Evolutionary conservation across 306 rosid genomes (phyloP), one percentile per base, ranked within the genome.

Genomic region (Prunus fruticosa): DNA sequence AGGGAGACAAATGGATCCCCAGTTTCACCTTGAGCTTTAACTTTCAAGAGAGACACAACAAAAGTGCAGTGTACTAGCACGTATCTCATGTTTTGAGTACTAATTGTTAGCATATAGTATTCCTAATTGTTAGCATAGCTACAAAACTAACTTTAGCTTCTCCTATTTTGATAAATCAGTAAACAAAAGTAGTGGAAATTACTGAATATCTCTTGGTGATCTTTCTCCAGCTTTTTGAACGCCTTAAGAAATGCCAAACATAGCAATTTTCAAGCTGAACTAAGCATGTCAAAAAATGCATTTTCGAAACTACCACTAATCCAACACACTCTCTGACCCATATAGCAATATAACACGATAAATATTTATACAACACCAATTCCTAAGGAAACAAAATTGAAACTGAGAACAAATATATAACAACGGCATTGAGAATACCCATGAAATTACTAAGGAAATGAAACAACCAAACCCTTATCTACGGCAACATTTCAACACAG

Each of bases 1-100:
- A 11, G 58, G 57, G 34, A 18, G 27, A 18, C n/a, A 22, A 14
- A 23, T 34, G 49, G 23, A 0, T 41, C 66, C 58, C 20, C 23
- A 25, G 32, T 64, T 79, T 66, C 54, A 75, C 62, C 67, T 53
- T 69, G 70, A 22, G 60, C 57, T 69, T 73, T 58, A 71, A 70
- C 63, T 34, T n/a, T 18, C 16, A 64, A 76, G 25, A 69, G 63
- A 46, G 6, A 32, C 64, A 22, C 70, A 49, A 25, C 51, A 45
- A 34, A 11, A 4, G 46, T 10, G 52, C 41, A 28, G 69, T 58
- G 0, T 3, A 38, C 14, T 2, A 77, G 43, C 57, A 56, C 20
- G 64, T 14, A 86, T 62, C 53, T 43, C 28, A 27, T 47, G 18
- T 16, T 16, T 38, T 1, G 12, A 6, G 9, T 60, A 57, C 53